phyloP scores from a whole-genome alignment of 2,329 filamentous ascomycete species.

The Dothideomycetidae sp. region DNA sequence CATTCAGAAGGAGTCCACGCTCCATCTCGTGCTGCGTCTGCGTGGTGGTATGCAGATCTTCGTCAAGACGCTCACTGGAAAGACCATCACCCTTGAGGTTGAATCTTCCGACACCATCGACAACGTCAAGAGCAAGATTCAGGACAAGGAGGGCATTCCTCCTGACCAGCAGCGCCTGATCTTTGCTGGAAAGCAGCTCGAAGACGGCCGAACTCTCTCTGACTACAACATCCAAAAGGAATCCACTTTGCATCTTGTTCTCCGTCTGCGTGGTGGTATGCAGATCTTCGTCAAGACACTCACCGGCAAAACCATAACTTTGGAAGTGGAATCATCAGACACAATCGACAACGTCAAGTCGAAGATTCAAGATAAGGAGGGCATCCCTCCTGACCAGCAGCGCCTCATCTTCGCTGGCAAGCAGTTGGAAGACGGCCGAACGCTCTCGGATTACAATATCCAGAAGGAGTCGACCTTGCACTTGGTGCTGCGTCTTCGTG shows the following conservation, averaged over 20 bases:
- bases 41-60: constrained; percentile 55
- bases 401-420: constrained; percentile 89
- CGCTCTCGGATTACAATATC: constrained; percentile 77
- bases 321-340: constrained; percentile 95
- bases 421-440: constrained; percentile 85
- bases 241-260: constrained; percentile 86
- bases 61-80: constrained; percentile 46
- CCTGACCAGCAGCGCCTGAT: constrained; percentile 90
- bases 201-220: constrained; percentile 77
- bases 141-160: constrained; percentile 69
- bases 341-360: constrained; percentile 99
- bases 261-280: constrained; percentile 86
- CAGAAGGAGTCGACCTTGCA: constrained; percentile 54
- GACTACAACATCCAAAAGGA: constrained; percentile 94
- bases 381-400: constrained; percentile 91
- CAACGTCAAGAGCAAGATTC: constrained; percentile 87
- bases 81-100: constrained; percentile 87
- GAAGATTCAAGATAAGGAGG: constrained; percentile 99
- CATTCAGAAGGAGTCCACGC: constrained; percentile 61
- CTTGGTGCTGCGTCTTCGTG: constrained; percentile 47
- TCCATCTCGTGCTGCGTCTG: constrained; percentile 50
- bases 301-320: constrained; percentile 98
- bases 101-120: constrained; percentile 85
- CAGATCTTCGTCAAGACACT: constrained; percentile 88
- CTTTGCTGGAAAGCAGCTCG: constrained; percentile 85